These are phyloP conservation scores for Racocetra persica DNA, from an alignment of 371 early-diverging fungal genomes.

Conservation along the genomic window DNA sequence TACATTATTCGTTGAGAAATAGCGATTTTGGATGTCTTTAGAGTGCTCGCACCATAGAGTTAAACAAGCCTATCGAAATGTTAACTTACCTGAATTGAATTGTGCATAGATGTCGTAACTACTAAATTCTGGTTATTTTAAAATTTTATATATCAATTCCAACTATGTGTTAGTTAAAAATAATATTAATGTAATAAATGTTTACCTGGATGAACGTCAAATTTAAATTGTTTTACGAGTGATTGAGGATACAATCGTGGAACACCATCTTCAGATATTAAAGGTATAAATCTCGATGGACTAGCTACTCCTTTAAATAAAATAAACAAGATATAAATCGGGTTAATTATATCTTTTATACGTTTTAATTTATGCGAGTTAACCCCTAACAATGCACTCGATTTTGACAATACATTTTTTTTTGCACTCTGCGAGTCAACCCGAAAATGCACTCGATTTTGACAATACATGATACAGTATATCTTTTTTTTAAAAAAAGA, in stretches of 20 bases:
- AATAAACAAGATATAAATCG: not conserved
- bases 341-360: too few relatives aligned
- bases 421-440: not conserved
- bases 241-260: conserved; percentile 71
- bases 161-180: too few relatives aligned
- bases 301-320: conserved; percentile 47
- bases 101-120: conserved; percentile 23
- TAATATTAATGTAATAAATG: not conserved
- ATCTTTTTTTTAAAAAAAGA: not conserved
- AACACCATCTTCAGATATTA: conserved; percentile 55
- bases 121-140: not conserved
- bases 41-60: too few relatives aligned
- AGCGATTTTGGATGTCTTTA: too few relatives aligned
- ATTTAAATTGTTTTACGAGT: conserved; percentile 64
- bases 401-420: not conserved
- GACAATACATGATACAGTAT: not conserved
- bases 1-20: too few relatives aligned
- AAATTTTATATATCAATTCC: too few relatives aligned
- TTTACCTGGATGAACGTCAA: conserved; percentile 47
- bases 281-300: conserved; percentile 58
- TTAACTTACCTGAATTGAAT: conserved; percentile 43
- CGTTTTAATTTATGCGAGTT: not conserved
- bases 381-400: not conserved
- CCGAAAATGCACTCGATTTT: not conserved
- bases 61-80: too few relatives aligned